Conservation (phyloP, 805 yeast genomes). For the Barnettozyma sp. region DNA sequence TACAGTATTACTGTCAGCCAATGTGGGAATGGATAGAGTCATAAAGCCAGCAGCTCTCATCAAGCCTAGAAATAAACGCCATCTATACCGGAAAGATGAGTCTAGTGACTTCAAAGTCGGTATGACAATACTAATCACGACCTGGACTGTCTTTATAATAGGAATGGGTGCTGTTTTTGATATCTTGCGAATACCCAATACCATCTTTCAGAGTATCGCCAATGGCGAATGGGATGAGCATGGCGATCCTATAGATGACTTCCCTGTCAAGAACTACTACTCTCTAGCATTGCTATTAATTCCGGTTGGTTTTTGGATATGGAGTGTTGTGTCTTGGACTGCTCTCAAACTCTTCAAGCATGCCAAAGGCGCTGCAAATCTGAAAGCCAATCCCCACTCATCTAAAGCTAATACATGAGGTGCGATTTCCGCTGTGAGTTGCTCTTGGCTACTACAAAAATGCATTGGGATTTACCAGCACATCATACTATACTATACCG, state of each 20-base stretch:
- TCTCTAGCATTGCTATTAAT: conserved; percentile 27
- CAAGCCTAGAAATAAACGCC: conserved; percentile 5
- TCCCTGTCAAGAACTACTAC: conserved; percentile 34
- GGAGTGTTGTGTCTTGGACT: conserved; percentile 73
- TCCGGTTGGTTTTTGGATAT: conserved; percentile 44
- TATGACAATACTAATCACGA: conserved; percentile 6
- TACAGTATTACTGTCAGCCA: background rate
- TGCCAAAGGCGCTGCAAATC: conserved; percentile 56
- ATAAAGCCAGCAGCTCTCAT: conserved; percentile 13
- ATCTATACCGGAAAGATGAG: background rate
- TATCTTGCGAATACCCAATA: conserved; percentile 11
- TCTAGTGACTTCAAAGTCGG: conserved; percentile 13
- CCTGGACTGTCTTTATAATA: conserved; percentile 11
- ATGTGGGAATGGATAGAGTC: background rate
- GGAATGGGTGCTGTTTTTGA: conserved; percentile 11
- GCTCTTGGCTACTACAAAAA: too few species aligned
- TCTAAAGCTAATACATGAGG: too few species aligned
- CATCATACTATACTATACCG: too few species aligned
- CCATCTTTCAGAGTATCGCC: conserved; percentile 4
- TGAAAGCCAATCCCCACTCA: background rate
- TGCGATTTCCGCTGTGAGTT: too few species aligned
- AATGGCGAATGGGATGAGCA: conserved; percentile 3
- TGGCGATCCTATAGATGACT: conserved; percentile 25
- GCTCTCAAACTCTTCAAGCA: conserved; percentile 78
- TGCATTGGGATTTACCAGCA: too few species aligned